Evolutionary conservation across 148 eudicot species (phyloP), one percentile per base, ranked within the genome.

Genomic region (Polygonum aviculare): DNA sequence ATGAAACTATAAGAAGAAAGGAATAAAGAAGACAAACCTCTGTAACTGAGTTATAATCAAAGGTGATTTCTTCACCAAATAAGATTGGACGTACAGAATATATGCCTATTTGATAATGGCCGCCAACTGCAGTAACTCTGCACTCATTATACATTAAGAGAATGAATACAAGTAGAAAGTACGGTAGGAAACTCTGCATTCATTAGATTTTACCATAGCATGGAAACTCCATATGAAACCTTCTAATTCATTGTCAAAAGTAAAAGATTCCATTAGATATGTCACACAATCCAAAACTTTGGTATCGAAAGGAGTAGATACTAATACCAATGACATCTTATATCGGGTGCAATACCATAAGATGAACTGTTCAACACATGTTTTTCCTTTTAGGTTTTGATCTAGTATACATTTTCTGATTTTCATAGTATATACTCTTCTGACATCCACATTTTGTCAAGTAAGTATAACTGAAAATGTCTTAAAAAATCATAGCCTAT

Each of bases 61-160:
- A 94, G 39, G 98, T 92, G 78, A 94, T 79, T 81, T 94, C 98
- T 81, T 94, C 98, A 63, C 96, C 98, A 74, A 84, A 88, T 63
- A 84, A 88, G 77, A 94, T 94, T 33, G 97, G 97, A 36, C 97
- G 91, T 26, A 88, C 87, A 76, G 92, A 84, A 79, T 94, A 94
- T 47, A 94, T 92, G 77, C 98, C 98, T 77, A 94, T 94, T 85
- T 94, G 98, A 83, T 94, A 94, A 72, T 94, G 93, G 70, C 98
- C 97, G 81, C 77, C 97, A 55, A 94, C 97, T 81, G 98, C 98
- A 78, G 98, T 94, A 72, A 94, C 98, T 88, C 98, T 94, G 88
- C 70, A 77, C 51, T 51, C 71, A 80, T 63, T 44, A 77, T 18
- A 54, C 75, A 81, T 39, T 50, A 52, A 71, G 62, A 74, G 72